Base-by-base conservation (phyloP, 2,329 filamentous ascomycete genomes). In the Graphilbum ipis-grandicollis region DNA sequence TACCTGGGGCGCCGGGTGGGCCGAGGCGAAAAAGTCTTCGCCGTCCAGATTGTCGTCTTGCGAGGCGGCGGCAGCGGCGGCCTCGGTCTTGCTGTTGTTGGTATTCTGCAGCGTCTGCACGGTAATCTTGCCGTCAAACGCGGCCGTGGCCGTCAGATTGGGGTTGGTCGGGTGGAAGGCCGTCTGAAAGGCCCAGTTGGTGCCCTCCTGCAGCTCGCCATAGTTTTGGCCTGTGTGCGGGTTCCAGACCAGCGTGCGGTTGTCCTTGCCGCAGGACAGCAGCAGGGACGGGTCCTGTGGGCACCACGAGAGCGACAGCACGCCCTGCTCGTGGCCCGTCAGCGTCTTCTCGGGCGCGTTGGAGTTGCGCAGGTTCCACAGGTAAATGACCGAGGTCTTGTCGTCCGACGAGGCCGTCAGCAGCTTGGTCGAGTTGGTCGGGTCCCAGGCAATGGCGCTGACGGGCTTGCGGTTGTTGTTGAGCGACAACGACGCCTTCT, bases 121-220 rank as follows among this genome's bases (percentile, higher is more conserved):
- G 2, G 81, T 78, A 44, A 98, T 93, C 59, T 92, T 94, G 48
- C 92, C 90, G 52, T 98, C 90, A 47, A 96, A 96, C 2, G 88
- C 93, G 9, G 92, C 90, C 15, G 90, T 96, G 15, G 92, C 92
- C 35, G 88, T 83, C 40, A 98, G 66, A 52, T 77, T 82, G 10
- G 90, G 88, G 56, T 98, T 93, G 47, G 82, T 76, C 22, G 90
- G 90, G 55, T 93, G 86, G 69, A 92, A 96, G 43, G 79, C 73
- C 5, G 90, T 93, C 53, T 88, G 77, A 63, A 98, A 98, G 6
- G 86, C 93, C 88, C 90, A 98, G 57, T 96, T 98, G n/a, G 88
- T 94, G 37, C 93, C 86, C 49, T 94, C 84, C 5, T 88, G 86
- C 52, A 96, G 88, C 57, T 96, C 88, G 45, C 92, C 90, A 44